Evolutionary conservation across 768 basidiomycete genomes (phyloP).

Genomic region (Boletus huronensis): DNA sequence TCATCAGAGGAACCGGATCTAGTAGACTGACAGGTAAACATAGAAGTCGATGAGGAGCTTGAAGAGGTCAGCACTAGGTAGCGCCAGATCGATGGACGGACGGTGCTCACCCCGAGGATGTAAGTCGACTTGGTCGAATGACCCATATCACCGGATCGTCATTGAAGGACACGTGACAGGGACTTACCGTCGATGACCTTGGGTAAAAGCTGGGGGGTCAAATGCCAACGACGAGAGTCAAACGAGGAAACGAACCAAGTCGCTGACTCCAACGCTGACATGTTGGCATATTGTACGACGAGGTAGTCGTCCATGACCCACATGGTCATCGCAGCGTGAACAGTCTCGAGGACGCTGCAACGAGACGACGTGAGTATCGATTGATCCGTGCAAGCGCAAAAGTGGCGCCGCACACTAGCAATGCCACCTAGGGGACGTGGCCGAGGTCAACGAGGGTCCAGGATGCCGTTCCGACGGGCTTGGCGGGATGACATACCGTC

Average conservation of each 20-base stretch:
- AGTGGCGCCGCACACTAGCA: slow-evolving; percentile 15
- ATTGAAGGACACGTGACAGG: not conserved
- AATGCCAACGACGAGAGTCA: not conserved
- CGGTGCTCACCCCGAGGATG: slow-evolving; percentile 20
- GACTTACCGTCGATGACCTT: slow-evolving; percentile 20
- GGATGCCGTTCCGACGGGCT: not conserved
- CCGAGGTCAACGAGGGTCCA: not conserved
- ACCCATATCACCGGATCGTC: not conserved
- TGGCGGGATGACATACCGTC: slow-evolving; percentile 13
- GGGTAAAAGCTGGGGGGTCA: not conserved
- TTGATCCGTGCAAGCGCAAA: not conserved
- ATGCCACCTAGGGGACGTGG: slow-evolving; percentile 17
- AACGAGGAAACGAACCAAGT: slow-evolving; percentile 20
- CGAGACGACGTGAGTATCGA: not conserved
- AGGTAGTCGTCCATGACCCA: slow-evolving; percentile 25
- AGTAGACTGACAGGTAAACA: slow-evolving; percentile 22
- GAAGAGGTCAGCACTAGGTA: not conserved
- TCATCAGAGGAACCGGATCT: not conserved
- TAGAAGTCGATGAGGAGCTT: slow-evolving; percentile 29
- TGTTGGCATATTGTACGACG: slow-evolving; percentile 17
- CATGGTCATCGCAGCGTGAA: slow-evolving; percentile 22
- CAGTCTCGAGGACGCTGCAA: slow-evolving; percentile 20
- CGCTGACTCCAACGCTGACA: slow-evolving; percentile 4
- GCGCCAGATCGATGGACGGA: not conserved
- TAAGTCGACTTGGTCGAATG: slow-evolving; percentile 14